Conservation (phyloP, 371 early-diverging fungal species). For the Mortierella sp. region DNA sequence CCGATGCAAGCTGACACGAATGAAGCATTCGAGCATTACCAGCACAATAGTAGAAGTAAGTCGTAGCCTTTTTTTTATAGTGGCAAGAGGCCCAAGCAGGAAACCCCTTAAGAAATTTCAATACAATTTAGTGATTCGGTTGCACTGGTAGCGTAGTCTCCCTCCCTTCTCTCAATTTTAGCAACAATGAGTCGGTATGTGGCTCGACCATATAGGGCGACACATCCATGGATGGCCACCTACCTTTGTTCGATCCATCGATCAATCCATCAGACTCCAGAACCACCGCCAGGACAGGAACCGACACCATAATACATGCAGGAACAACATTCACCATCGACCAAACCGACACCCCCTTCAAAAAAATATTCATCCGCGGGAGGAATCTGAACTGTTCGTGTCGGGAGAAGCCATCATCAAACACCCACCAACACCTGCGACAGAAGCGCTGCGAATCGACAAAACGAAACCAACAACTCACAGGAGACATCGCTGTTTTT, state of each 20-base stretch:
- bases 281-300: background rate
- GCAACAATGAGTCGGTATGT: conserved; percentile 47
- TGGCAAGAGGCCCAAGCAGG: too few relatives aligned
- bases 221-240: background rate
- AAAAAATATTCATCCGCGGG: background rate
- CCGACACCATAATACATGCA: background rate
- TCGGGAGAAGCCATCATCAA: background rate
- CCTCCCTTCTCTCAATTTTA: conserved; percentile 36
- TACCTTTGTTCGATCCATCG: conserved; percentile 12
- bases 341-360: background rate
- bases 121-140: background rate
- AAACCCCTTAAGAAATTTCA: conserved; percentile 2
- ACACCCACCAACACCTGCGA: too few relatives aligned
- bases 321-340: background rate
- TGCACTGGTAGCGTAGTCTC: conserved; percentile 5
- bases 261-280: conserved; percentile 22
- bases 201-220: background rate
- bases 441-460: too few relatives aligned
- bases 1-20: too few relatives aligned
- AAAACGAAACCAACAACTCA: background rate
- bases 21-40: too few relatives aligned
- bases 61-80: too few relatives aligned
- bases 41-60: too few relatives aligned
- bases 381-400: background rate
- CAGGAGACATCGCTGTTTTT: background rate